Base-by-base conservation (phyloP, 83 land plant species). In the Picea abies region DNA sequence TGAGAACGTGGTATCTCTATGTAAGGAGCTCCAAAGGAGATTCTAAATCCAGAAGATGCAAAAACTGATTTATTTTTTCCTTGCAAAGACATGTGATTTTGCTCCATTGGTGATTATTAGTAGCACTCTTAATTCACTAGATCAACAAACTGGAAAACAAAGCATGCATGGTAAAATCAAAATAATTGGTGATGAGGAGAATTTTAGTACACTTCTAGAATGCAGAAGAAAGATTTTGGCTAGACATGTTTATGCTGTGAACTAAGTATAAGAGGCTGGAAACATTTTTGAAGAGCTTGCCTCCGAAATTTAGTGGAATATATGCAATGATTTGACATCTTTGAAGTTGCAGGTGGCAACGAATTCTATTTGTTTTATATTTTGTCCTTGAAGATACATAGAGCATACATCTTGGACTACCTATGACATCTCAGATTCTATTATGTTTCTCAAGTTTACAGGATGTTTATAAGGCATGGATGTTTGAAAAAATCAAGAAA, bases 21-120 rank as follows among this genome's bases (percentile, higher is more conserved):
- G 67, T 86, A 85, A 15, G 76, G 29, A 68, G 60, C 63, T 76
- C 84, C 91, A 12, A 71, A 81, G 29, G 65, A 87, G 26, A 39
- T 41, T 4, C 32, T 92, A 1, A 84, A 79, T 37, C 52, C 23
- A 25, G 60, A 80, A 58, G 88, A 89, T 29, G 44, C 91, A 89
- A 66, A 79, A 67, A 29, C 41, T 89, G 23, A 84, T 92, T 71
- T 89, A 67, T 47, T 84, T 67, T 63, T 64, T 92, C 44, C 79
- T 87, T 58, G n/a, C 85, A 1, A 84, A 89, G 80, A 82, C 91
- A 35, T 91, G 90, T 60, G 35, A 41, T 73, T 83, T 84, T 23
- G 63, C 86, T 12, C 25, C 77, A 68, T 83, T 87, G 89, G 94
- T 92, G 79, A 58, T 77, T 56, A 77, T 60, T 77, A 63, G 79